Evolutionary conservation across 345 rosid genomes (phyloP).

Genomic region (Raphanus raphanistrum): DNA sequence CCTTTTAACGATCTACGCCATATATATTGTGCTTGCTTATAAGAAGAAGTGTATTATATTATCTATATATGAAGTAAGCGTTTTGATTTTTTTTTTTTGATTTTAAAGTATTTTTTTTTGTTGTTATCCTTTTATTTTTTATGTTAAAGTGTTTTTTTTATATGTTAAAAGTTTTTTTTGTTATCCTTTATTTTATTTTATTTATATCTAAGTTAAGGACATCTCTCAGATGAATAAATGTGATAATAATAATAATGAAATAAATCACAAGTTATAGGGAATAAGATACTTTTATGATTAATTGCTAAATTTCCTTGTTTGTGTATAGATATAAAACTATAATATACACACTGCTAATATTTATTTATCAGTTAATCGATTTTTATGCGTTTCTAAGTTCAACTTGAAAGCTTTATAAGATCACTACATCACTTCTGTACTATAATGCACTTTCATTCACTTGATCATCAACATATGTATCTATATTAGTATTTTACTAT

Average conservation of each 20-base stretch:
- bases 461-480: background rate
- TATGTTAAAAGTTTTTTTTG: no score
- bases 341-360: background rate
- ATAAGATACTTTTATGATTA: background rate
- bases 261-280: background rate
- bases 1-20: background rate
- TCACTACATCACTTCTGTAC: background rate
- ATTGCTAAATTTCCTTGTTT: background rate
- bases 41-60: background rate
- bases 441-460: background rate
- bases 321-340: background rate
- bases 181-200: no score
- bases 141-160: no score
- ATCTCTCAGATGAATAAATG: background rate
- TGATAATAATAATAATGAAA: constrained; percentile 7
- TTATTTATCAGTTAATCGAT: background rate
- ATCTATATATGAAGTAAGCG: background rate
- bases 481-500: background rate
- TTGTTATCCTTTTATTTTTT: no score
- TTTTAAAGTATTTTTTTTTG: no score
- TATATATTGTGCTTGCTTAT: background rate
- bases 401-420: background rate
- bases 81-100: background rate
- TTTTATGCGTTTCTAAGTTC: background rate
- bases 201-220: background rate